These are phyloP conservation scores for Mycocentrospora acerina DNA, from an alignment of 2,329 filamentous ascomycete species.

Conservation along the genomic window DNA sequence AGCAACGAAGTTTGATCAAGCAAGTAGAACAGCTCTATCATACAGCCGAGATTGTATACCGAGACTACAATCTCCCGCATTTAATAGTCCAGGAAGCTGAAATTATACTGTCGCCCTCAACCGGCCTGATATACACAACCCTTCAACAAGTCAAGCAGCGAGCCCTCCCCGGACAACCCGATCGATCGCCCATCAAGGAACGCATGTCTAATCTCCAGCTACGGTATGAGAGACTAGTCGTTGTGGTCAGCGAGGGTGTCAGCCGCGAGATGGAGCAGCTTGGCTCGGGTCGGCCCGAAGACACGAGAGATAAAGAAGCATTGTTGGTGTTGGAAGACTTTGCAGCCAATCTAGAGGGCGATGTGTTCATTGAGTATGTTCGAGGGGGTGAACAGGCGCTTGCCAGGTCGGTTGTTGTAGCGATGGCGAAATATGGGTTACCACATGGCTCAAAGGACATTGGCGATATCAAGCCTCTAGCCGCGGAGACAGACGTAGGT, in stretches of 20 bases:
- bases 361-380: slow-evolving; percentile 43
- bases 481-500: slow-evolving; percentile 58
- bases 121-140: slow-evolving; percentile 70
- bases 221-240: slow-evolving; percentile 67
- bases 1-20: slow-evolving; percentile 52
- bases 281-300: slow-evolving; percentile 24
- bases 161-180: slow-evolving; percentile 62
- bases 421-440: slow-evolving; percentile 39
- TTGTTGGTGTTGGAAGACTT: slow-evolving; percentile 57
- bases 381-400: slow-evolving; percentile 46
- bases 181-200: slow-evolving; percentile 49
- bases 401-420: slow-evolving; percentile 33
- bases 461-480: slow-evolving; percentile 42
- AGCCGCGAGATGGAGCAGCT: slow-evolving; percentile 25
- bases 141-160: slow-evolving; percentile 72
- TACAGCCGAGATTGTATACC: slow-evolving; percentile 58
- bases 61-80: slow-evolving; percentile 53
- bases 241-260: slow-evolving; percentile 62
- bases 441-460: slow-evolving; percentile 29
- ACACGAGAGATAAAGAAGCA: slow-evolving; percentile 45
- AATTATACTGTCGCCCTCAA: slow-evolving; percentile 67
- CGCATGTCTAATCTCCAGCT: slow-evolving; percentile 55
- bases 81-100: slow-evolving; percentile 62
- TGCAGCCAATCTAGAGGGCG: slow-evolving; percentile 41
- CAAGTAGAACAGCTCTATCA: slow-evolving; percentile 54